Evolutionary conservation across 164 flowering plant species (phyloP), one percentile per base, ranked within the genome.

Genomic region (Euptelea pleiosperma): DNA sequence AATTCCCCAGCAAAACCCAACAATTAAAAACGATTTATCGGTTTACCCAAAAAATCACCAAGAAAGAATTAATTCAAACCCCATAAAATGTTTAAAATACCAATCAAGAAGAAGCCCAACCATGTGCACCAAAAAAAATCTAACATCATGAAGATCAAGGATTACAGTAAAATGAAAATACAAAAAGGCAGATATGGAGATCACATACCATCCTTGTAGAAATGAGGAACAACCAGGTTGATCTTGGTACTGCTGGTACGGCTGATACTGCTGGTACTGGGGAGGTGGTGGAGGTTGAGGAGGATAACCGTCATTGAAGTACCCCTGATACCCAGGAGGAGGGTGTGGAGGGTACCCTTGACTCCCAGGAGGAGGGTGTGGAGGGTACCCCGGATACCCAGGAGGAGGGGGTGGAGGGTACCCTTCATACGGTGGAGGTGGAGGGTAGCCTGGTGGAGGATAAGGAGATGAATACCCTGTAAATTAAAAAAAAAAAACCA

Each of bases 321-420:
- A 77, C 0, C 66, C 76, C 29, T 77, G 81, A 55, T 77, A 77
- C 7, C 80, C 75, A 46, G 45, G 64, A 33, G 43, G 62, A 4
- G 62, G 62, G 8, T 50, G n/a, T n/a, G 56, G 61, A 42, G 66
- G 66, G n/a, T 53, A 53, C 15, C 58, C 45, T 25, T 40, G 58
- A 55, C 14, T 16, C 0, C 57, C 45, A 19, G 41, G 57, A 3
- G 44, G 44, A 34, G 29, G 29, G 12, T 18, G 63, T 45, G 64
- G 60, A 48, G 62, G 52, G 15, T 61, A 57, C 16, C 67, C 66
- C 3, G 53, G 43, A 45, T 47, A 58, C 18, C 63, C 68, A 24
- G 52, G 54, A 52, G 58, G 64, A 28, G 65, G 70, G 9, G 72
- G 52, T 0, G 60, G 66, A 3, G 61, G 71, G 14, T 40, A 28